Base-by-base conservation (phyloP, 768 basidiomycete species). In the Porphyrellus cyaneotinctus region DNA sequence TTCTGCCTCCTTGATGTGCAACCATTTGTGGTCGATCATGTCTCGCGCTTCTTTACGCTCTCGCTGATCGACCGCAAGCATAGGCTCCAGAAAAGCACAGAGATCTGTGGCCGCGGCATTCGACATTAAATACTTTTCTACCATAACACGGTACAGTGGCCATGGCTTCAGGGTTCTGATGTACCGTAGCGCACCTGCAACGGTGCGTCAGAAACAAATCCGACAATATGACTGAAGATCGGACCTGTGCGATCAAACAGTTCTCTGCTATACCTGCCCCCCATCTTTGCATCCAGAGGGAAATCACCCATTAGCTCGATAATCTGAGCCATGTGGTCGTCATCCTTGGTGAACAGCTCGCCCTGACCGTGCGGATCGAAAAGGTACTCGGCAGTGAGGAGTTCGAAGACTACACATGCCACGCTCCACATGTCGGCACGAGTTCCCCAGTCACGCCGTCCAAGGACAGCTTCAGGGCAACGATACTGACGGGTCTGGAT, bases 401-500 rank as follows among this genome's bases (percentile, higher is more conserved):
- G 78, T 69, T 97, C 94, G 61, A 97, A 97, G 38, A 89, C 81
- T 63, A 97, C 78, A 70, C 92, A 95, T 20, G 90, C 94, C 23
- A 91, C 84, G 60, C 87, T 89, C 93, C 93, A 97, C 20, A 95
- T 81, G 70, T 97, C 93, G 39, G 82, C 91, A 49, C 86, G 82
- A 33, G 82, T 75, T 58, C 85, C 90, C 93, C 93, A 97, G 59
- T 91, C 88, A 32, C 80, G 81, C 49, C 85, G 82, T 17, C 94
- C 93, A 17, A 95, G 74, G 60, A 97, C 93, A 49, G 91, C 93
- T 69, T 97, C 93, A n/a, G 93, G 93, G 24, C 89, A 82, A 56
- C 93, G 87, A 68, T 97, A 97, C 66, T 95, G 93, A 38, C 93
- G 82, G n/a, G 93, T 97, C 72, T 95, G 94, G 58, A 95, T 95